A percentile compares a stretch with the other conserved stretches of the same genome.
These are phyloP conservation scores for Gastrodia elata DNA, from an alignment of 106 monocot genomes.

Conservation along the genomic window DNA sequence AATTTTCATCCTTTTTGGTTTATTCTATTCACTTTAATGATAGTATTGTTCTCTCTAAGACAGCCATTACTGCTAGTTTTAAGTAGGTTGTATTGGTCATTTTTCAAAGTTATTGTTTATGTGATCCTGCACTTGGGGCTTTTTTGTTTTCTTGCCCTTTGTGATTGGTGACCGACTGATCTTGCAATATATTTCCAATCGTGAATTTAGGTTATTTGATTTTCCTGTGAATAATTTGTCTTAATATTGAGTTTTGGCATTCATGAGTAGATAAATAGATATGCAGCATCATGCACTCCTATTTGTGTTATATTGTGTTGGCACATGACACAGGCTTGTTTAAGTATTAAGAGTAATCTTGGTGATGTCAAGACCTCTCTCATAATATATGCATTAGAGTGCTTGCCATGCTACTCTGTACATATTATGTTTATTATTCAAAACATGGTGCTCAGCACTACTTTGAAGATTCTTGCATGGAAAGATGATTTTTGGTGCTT, in stretches of 20 bases:
- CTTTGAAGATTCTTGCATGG: not conserved
- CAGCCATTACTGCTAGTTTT: not conserved
- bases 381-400: not conserved
- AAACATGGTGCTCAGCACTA: not conserved
- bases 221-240: not conserved
- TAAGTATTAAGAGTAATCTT: not conserved
- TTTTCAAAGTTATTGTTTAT: not conserved
- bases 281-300: not conserved
- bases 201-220: slow-evolving; percentile 1
- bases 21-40: not conserved
- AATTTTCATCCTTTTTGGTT: not conserved
- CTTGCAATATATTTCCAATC: not conserved
- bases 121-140: not conserved
- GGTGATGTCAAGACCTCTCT: not conserved
- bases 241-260: not conserved
- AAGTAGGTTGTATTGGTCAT: not conserved
- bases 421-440: not conserved
- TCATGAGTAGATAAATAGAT: not conserved
- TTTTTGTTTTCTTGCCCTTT: not conserved
- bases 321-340: not conserved
- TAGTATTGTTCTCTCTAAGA: not conserved
- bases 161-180: not conserved
- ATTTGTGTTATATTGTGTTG: not conserved
- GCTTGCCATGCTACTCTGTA: not conserved
- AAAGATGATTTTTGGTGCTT: not conserved